Base-by-base conservation (phyloP, 371 early-diverging fungal species). In the Chytridiales sp. region DNA sequence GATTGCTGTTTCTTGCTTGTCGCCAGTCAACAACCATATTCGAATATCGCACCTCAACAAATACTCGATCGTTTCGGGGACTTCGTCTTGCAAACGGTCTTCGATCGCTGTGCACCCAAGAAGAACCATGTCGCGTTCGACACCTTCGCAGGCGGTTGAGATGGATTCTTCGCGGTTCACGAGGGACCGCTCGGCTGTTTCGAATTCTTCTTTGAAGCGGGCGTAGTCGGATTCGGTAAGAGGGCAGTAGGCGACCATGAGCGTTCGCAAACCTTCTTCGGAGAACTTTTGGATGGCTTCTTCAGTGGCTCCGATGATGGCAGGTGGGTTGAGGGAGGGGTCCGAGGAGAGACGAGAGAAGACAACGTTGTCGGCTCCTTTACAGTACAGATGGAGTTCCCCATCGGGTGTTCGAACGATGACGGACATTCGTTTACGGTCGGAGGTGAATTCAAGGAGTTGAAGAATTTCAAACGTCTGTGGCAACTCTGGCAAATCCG, bases 1-100 rank as follows among this genome's bases (percentile, higher is more conserved):
- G 46, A 87, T 73, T 22, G 89, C 88, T 3, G 87, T 87, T 66
- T 86, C 89, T 67, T 77, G 79, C 71, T 86, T 86, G 69, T 89
- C 90, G 19, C 90, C 77, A 3, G 80, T 80, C 38, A 80, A 56
- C 34, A 80, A 42, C 78, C 76, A 77, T 11, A 76, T 32, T 52
- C 69, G 73, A 36, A 76, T 69, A 26, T 67, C 76, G n/a, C 55
- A 56, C 29, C 63, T 38, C 26, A 77, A 67, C 26, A 87, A 53
- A 38, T 59, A 71, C 27, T 69, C 76, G 39, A 89, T 78, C 19
- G 86, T 82, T 30, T 82, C 77, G 36, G 78, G 76, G 1, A 83
- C 86, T 36, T 69, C 56, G 34, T 82, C 82, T 66, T 86, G 86
- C 41, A 89, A 62, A 39, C 72, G 68, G 64, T 89, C 89, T 74